A percentile compares a stretch with the other conserved stretches of the same genome.
Evolutionary conservation across 176 grass and related monocot species (phyloP).

Genomic region (Puya raimondii): DNA sequence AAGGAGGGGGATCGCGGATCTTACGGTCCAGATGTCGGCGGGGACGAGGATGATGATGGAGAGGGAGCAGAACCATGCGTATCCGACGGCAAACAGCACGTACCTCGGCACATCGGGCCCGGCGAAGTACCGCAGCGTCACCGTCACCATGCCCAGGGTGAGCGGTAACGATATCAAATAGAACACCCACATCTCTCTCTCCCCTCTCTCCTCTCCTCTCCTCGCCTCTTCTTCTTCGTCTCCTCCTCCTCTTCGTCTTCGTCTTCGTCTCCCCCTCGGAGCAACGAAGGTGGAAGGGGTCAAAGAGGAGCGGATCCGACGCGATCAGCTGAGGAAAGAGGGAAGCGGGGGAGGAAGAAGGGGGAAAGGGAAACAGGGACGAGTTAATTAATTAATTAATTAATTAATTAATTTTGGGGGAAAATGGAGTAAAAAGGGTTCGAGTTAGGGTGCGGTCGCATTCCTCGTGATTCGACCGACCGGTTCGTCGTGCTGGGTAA

Average conservation of each 20-base stretch:
- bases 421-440: no score
- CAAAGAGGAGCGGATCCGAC: conserved; percentile 4
- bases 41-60: conserved; percentile 99
- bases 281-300: background rate
- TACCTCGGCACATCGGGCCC: conserved; percentile 83
- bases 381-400: background rate
- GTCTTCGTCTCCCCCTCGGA: background rate
- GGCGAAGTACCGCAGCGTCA: conserved; percentile 97
- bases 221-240: background rate
- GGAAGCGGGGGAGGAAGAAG: background rate
- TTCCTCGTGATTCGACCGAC: no score
- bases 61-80: conserved; percentile 99
- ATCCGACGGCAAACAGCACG: conserved; percentile 83
- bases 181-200: conserved; percentile 81
- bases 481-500: no score
- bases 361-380: background rate
- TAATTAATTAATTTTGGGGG: no score
- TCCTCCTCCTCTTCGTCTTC: background rate
- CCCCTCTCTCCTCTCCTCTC: background rate
- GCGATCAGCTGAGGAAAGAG: background rate
- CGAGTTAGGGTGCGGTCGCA: no score
- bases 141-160: conserved; percentile 88
- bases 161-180: conserved; percentile 95
- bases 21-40: conserved; percentile 97
- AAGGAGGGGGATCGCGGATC: conserved; percentile 23